These are phyloP conservation scores for Plasmopara halstedii DNA, from an alignment of 352 stramenopile species.

Conservation along the genomic window DNA sequence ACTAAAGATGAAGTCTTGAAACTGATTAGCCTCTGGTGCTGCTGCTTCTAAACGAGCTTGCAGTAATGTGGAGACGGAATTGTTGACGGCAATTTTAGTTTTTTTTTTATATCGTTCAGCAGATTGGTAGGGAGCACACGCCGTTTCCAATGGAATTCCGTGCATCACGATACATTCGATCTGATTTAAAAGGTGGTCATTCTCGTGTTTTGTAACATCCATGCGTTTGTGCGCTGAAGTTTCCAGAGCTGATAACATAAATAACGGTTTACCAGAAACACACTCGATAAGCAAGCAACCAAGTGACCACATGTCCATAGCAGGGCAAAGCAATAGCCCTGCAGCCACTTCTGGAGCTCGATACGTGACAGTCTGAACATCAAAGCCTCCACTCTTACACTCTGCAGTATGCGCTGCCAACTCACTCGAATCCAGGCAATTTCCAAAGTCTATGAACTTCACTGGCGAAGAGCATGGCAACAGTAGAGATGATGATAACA, in stretches of 20 bases:
- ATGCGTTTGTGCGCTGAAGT: conserved; percentile 4
- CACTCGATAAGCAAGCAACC: conserved; percentile 68
- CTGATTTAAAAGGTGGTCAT: conserved; percentile 35
- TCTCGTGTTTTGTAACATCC: conserved; percentile 14
- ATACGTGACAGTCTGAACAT: conserved; percentile 71
- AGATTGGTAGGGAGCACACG: conserved; percentile 23
- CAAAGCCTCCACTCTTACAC: conserved; percentile 30
- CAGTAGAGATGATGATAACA: conserved; percentile 3
- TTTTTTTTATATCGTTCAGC: conserved; percentile 15
- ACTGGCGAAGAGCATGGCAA: conserved; percentile 19
- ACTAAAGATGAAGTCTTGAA: conserved; percentile 45
- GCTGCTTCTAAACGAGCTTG: conserved; percentile 26
- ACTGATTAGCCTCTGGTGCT: conserved; percentile 19
- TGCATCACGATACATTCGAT: conserved; percentile 33
- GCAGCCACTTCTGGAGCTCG: conserved; percentile 63
- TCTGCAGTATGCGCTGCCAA: conserved; percentile 30
- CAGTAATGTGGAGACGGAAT: conserved; percentile 3
- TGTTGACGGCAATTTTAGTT: background rate
- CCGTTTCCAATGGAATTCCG: conserved; percentile 15
- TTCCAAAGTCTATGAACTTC: conserved; percentile 76
- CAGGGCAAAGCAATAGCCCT: conserved; percentile 40
- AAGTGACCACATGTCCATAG: conserved; percentile 77
- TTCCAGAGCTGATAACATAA: conserved; percentile 25
- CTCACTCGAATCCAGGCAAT: conserved; percentile 44
- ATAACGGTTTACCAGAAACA: conserved; percentile 42